phyloP scores from a whole-genome alignment of 225 moss, liverwort and hornwort species.

The Marchantia paleacea region DNA sequence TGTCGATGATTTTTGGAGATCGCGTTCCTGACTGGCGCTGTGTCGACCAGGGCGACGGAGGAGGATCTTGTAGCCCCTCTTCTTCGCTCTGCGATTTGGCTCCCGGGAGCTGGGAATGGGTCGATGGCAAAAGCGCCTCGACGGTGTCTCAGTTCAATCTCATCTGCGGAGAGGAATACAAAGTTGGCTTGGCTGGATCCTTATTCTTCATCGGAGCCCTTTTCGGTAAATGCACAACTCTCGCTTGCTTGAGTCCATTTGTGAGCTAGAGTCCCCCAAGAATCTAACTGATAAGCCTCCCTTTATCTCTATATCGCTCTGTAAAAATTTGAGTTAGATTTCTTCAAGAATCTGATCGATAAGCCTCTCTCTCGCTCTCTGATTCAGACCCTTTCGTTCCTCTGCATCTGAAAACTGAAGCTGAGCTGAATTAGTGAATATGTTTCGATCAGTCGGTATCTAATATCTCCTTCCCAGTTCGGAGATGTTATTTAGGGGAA shows the following conservation, averaged over 20 bases:
- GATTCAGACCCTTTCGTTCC: too few species aligned
- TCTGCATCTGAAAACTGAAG: too few species aligned
- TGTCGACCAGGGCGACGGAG: conserved; percentile 17
- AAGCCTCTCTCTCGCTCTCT: too few species aligned
- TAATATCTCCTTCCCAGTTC: too few species aligned
- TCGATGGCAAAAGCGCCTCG: conserved; percentile 46
- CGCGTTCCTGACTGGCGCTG: conserved; percentile 64
- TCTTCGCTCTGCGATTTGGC: conserved; percentile 59
- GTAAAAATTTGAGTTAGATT: too few species aligned
- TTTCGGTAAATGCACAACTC: conserved; percentile 40
- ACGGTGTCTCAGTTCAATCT: conserved; percentile 65
- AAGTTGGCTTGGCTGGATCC: conserved; percentile 62
- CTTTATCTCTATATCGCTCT: too few species aligned
- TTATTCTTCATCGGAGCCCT: conserved; percentile 61
- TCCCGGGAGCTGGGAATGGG: conserved; percentile 68
- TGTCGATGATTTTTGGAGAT: conserved; percentile 71
- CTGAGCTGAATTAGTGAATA: too few species aligned
- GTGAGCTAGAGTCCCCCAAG: background rate
- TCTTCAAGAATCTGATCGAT: too few species aligned
- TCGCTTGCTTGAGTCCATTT: background rate
- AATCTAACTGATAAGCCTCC: too few species aligned
- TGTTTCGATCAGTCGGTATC: too few species aligned
- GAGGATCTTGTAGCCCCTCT: conserved; percentile 37
- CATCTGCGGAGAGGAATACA: conserved; percentile 68
- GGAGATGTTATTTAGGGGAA: too few species aligned